Percentiles rank a stretch among this genome's conserved stretches.
phyloP scores from a whole-genome alignment of 1,284 basidiomycete species.

The Inonotus obliquus region DNA sequence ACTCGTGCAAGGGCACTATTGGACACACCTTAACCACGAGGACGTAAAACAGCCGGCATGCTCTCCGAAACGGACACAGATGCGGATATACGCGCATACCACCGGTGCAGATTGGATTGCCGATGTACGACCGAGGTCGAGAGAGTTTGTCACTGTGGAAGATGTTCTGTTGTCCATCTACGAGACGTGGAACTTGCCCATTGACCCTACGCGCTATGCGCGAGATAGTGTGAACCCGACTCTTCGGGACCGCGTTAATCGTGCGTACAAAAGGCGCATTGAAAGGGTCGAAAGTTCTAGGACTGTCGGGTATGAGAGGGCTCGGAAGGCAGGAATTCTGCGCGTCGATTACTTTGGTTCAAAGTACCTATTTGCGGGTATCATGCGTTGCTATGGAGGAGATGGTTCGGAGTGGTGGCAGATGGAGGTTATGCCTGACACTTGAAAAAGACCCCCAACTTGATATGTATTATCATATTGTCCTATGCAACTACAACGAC shows the following conservation, averaged over 20 bases:
- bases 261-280: constrained; percentile 1
- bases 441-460: not conserved
- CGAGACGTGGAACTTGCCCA: not conserved
- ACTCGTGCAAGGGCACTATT: not conserved
- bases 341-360: constrained; percentile 13
- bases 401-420: constrained; percentile 9
- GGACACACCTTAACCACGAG: constrained; percentile 11
- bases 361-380: constrained; percentile 4
- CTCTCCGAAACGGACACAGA: not conserved
- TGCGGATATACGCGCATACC: constrained; percentile 1
- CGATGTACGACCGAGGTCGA: not conserved
- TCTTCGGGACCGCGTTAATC: not conserved
- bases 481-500: no score
- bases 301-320: not conserved
- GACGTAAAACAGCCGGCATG: constrained; percentile 3
- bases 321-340: not conserved
- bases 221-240: not conserved
- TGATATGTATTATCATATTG: no score
- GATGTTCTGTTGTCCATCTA: constrained; percentile 2
- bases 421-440: constrained; percentile 3
- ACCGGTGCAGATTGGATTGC: constrained; percentile 1
- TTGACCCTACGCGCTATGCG: not conserved
- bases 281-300: not conserved
- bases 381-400: not conserved
- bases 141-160: constrained; percentile 3